phyloP scores from a whole-genome alignment of 176 grass and related monocot genomes.

The Alloteropsis semialata region DNA sequence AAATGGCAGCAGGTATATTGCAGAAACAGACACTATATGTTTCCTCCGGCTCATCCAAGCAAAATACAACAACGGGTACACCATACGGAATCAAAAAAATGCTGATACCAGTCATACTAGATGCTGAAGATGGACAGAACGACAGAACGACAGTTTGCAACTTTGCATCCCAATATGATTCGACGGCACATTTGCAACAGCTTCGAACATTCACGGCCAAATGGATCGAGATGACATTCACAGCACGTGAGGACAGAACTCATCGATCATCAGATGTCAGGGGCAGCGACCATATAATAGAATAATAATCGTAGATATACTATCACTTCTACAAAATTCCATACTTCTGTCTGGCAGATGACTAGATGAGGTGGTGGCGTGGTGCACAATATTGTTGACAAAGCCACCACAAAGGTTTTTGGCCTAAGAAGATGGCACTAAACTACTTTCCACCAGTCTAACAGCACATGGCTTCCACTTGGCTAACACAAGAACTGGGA shows the following conservation, averaged over 20 bases:
- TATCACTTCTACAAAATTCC: neutral
- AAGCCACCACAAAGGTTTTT: neutral
- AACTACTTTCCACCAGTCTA: conserved; percentile 28
- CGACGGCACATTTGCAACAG: neutral
- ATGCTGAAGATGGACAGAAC: no score
- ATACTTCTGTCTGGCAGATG: neutral
- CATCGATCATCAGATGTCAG: neutral
- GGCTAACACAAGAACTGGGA: neutral
- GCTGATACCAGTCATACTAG: neutral
- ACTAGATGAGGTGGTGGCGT: neutral
- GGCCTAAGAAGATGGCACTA: conserved; percentile 9
- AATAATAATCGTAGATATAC: neutral
- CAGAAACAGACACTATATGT: no score
- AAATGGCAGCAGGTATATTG: no score
- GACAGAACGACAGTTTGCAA: neutral
- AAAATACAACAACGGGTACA: no score
- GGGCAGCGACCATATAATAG: neutral
- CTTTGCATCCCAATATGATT: neutral
- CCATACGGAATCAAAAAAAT: neutral
- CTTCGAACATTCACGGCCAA: neutral
- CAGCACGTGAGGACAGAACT: neutral
- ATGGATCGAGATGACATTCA: neutral
- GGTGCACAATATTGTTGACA: neutral
- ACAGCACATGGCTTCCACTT: neutral
- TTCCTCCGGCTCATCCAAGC: no score